phyloP scores from a whole-genome alignment of 1,284 basidiomycete species.

The Ceraceosorus guamensis region DNA sequence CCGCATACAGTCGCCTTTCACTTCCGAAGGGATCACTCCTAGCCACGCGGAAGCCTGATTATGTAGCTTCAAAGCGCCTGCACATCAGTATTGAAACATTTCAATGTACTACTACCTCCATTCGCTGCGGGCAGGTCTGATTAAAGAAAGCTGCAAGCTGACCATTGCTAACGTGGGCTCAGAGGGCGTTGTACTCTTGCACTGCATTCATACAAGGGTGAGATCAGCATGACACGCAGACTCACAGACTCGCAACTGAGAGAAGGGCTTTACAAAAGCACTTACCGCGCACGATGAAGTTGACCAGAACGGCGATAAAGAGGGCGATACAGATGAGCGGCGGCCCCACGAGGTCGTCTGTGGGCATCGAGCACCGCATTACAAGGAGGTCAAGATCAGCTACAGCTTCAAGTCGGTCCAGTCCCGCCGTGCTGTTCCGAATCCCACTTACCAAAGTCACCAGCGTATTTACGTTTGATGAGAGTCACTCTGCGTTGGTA shows the following conservation, averaged over 20 bases:
- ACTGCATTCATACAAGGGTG: neutral
- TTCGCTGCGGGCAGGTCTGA: too few species aligned
- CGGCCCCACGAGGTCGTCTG: slow-evolving; percentile 45
- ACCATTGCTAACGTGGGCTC: too few species aligned
- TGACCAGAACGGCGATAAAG: slow-evolving; percentile 43
- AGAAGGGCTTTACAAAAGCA: slow-evolving; percentile 3
- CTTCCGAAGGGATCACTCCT: too few species aligned
- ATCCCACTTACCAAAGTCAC: slow-evolving; percentile 70
- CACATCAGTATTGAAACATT: too few species aligned
- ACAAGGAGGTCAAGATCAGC: neutral
- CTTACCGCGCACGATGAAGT: slow-evolving; percentile 41
- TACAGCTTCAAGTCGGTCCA: neutral
- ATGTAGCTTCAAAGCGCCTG: too few species aligned
- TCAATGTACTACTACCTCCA: too few species aligned
- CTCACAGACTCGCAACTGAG: neutral
- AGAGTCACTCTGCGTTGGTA: slow-evolving; percentile 84
- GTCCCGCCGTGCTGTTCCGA: neutral
- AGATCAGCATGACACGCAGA: neutral
- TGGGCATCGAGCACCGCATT: too few species aligned
- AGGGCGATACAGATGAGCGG: slow-evolving; percentile 41
- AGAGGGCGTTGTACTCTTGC: neutral
- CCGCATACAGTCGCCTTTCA: too few species aligned
- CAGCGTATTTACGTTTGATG: slow-evolving; percentile 83
- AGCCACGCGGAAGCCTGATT: too few species aligned
- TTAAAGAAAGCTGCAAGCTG: too few species aligned